These are phyloP conservation scores for Populus pruinosa DNA, from an alignment of 345 rosid species.

Conservation along the genomic window DNA sequence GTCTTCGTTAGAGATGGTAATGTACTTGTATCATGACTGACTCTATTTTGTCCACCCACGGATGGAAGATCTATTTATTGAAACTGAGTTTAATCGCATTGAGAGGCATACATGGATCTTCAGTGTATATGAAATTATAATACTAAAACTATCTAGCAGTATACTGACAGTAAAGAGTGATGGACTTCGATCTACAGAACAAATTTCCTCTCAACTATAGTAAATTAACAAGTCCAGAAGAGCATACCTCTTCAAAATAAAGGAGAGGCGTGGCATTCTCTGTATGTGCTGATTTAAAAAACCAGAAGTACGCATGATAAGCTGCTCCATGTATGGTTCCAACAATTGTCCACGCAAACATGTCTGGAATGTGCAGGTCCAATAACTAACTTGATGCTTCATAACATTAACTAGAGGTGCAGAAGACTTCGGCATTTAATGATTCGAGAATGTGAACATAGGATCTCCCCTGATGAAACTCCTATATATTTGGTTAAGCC, in stretches of 20 bases:
- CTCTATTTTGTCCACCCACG: conserved; percentile 2
- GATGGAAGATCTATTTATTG: background rate
- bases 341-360: background rate
- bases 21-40: conserved; percentile 7
- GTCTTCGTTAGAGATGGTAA: background rate
- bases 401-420: background rate
- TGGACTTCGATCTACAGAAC: background rate
- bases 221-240: background rate
- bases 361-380: background rate
- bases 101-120: background rate
- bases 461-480: background rate
- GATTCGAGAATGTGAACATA: background rate
- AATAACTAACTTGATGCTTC: background rate
- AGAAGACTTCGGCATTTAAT: background rate
- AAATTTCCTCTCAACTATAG: background rate
- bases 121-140: background rate
- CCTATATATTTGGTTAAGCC: background rate
- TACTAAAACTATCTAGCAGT: background rate
- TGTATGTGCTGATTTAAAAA: background rate
- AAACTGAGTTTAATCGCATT: background rate
- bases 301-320: background rate
- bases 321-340: background rate
- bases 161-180: background rate
- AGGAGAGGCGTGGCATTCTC: background rate
- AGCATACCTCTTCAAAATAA: background rate